These are phyloP conservation scores for Neoboletus magnificus DNA, from an alignment of 768 basidiomycete species.

Conservation along the genomic window DNA sequence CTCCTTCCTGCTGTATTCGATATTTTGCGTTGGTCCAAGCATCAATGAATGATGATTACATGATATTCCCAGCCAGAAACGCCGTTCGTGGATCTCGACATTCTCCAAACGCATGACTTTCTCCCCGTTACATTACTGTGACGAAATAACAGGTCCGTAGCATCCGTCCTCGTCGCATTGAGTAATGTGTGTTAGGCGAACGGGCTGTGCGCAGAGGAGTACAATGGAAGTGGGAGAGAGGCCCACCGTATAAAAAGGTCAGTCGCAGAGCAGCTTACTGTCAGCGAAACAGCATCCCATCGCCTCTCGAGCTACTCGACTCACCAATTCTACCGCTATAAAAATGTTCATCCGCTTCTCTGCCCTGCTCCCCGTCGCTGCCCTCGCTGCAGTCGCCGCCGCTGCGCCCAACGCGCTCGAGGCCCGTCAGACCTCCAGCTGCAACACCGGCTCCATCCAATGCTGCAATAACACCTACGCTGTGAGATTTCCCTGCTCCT, in stretches of 20 bases:
- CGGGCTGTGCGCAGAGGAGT: not conserved
- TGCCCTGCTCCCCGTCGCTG: slow-evolving; percentile 8
- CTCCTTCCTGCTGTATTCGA: not conserved
- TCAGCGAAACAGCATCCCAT: not conserved
- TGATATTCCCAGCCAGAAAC: too few species aligned
- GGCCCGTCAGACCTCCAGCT: not conserved
- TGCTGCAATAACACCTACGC: slow-evolving; percentile 5
- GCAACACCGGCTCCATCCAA: slow-evolving; percentile 8
- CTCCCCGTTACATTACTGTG: not conserved
- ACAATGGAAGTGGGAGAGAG: too few species aligned
- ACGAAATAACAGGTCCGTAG: not conserved
- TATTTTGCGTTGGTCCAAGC: not conserved
- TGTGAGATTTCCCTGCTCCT: not conserved
- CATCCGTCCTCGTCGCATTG: not conserved
- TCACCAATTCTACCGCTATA: not conserved
- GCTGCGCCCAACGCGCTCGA: slow-evolving; percentile 7
- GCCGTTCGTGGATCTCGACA: not conserved
- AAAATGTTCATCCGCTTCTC: slow-evolving; percentile 9
- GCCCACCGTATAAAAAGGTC: slow-evolving; percentile 12
- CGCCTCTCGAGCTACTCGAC: not conserved
- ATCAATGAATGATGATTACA: not conserved
- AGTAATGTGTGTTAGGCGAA: not conserved
- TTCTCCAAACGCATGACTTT: not conserved
- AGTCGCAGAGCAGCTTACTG: not conserved
- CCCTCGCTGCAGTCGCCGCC: not conserved